Percentiles rank a stretch among this genome's conserved stretches.
phyloP scores from a whole-genome alignment of 306 rosid species.

The Corylus americana region DNA sequence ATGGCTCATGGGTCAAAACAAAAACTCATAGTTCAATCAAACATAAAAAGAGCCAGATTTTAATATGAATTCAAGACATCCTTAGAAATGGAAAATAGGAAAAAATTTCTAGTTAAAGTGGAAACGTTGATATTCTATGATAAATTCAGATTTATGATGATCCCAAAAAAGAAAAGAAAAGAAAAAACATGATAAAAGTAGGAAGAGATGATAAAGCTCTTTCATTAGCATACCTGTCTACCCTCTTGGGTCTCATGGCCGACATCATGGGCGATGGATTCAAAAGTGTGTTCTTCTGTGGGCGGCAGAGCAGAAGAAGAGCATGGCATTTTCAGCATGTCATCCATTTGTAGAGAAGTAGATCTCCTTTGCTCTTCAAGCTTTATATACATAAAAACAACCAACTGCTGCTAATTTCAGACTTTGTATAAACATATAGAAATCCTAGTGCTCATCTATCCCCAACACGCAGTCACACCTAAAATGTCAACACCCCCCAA shows the following conservation, averaged over 20 bases:
- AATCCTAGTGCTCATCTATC: slow-evolving; percentile 30
- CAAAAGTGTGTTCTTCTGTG: slow-evolving; percentile 38
- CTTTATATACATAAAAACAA: slow-evolving; percentile 14
- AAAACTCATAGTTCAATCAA: too few species aligned
- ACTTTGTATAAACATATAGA: slow-evolving; percentile 30
- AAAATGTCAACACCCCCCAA: slow-evolving; percentile 59
- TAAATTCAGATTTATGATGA: neutral
- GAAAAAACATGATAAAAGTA: neutral
- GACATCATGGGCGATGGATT: slow-evolving; percentile 30
- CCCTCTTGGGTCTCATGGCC: slow-evolving; percentile 25
- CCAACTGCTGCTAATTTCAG: slow-evolving; percentile 24
- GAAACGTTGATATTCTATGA: neutral
- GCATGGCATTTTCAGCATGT: slow-evolving; percentile 35
- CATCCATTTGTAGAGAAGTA: slow-evolving; percentile 19
- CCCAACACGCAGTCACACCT: slow-evolving; percentile 39
- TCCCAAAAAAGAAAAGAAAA: neutral
- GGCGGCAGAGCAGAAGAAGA: slow-evolving; percentile 12
- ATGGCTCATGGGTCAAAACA: neutral
- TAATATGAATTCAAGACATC: slow-evolving; percentile 8
- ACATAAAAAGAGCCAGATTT: neutral
- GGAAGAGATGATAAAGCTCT: neutral
- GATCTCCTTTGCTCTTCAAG: slow-evolving; percentile 18
- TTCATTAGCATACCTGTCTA: slow-evolving; percentile 14
- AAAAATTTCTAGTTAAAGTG: neutral
- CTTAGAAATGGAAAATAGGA: neutral